Evolutionary conservation across 768 basidiomycete genomes (phyloP).

Genomic region (Trichaptum fuscoviolaceum): DNA sequence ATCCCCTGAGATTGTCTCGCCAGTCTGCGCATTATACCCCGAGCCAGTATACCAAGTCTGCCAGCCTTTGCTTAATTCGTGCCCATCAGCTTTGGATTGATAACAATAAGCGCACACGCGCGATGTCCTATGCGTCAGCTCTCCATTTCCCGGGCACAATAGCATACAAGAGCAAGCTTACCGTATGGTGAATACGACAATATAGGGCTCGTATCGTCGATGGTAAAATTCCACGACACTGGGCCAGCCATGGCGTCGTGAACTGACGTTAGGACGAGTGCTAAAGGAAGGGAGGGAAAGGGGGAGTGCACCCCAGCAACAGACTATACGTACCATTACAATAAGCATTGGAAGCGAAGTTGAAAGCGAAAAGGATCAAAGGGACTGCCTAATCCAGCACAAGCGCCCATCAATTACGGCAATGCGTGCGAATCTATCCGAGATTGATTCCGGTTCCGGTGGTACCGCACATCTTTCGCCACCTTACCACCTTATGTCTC

Average conservation of each 20-base stretch:
- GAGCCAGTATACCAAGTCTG: constrained; percentile 15
- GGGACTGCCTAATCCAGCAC: background rate
- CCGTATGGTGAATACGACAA: constrained; percentile 18
- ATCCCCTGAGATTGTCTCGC: constrained; percentile 5
- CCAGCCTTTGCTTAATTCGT: constrained; percentile 14
- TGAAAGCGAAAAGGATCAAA: background rate
- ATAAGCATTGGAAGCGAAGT: background rate
- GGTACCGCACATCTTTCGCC: background rate
- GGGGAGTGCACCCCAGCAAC: background rate
- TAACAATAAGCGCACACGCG: background rate
- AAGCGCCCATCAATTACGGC: background rate
- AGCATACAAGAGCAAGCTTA: constrained; percentile 7
- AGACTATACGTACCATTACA: background rate
- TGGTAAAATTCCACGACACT: constrained; percentile 16
- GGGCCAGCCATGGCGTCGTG: background rate
- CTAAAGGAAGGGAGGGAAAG: background rate
- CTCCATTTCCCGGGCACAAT: background rate
- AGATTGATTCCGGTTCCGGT: background rate
- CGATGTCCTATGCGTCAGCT: background rate
- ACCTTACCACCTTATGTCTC: too few species aligned
- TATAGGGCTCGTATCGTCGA: constrained; percentile 20
- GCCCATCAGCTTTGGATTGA: constrained; percentile 12
- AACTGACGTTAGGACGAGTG: background rate
- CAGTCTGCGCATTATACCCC: constrained; percentile 9
- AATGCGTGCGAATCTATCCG: background rate